Evolutionary conservation across 345 rosid genomes (phyloP), one percentile per base, ranked within the genome.

Genomic region (Arabidopsis arenosa): DNA sequence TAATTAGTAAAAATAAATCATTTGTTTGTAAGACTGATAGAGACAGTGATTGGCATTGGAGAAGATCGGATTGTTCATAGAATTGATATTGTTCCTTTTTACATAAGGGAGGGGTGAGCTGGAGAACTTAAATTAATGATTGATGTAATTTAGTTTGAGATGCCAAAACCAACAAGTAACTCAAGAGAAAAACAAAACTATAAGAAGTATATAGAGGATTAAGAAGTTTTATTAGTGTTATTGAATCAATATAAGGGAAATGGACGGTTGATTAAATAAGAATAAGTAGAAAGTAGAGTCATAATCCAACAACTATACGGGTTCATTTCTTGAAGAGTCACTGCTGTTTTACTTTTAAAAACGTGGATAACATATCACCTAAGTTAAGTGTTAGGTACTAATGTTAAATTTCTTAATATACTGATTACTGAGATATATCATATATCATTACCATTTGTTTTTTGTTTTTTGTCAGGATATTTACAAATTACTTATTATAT

Each of bases 121-220:
- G 64, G 57, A 74, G 39, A 55, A 14, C 7, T 66, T 12, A 8
- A 35, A 70, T 32, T 33, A 35, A 64, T 5, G 4, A 32, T 57
- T 35, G 32, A 35, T 36, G 4, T 44, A 37, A 18, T 9, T 35
- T 36, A 52, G 14, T 18, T 49, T 59, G 30, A 41, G 74, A 68
- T 39, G 48, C 8, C 63, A 68, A 59, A 68, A 66, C 63, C 74
- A 68, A 41, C 56, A 75, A 68, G 53, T 62, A 72, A 72, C 62
- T 51, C 40, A 26, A 62, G 14, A 62, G 40, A 37, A 30, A 61
- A 61, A 62, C 61, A 72, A 72, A 60, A 71, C 3, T 51, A 23
- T 35, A 7, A 6, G 21, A 48, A 18, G 35, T 43, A 43, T 33
- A 57, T 17, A 44, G 36, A 52, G 4, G 37, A 52, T 49, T 52